Evolutionary conservation across 2,329 filamentous ascomycete genomes (phyloP).

Genomic region (Arthrobotrys musiformis): DNA sequence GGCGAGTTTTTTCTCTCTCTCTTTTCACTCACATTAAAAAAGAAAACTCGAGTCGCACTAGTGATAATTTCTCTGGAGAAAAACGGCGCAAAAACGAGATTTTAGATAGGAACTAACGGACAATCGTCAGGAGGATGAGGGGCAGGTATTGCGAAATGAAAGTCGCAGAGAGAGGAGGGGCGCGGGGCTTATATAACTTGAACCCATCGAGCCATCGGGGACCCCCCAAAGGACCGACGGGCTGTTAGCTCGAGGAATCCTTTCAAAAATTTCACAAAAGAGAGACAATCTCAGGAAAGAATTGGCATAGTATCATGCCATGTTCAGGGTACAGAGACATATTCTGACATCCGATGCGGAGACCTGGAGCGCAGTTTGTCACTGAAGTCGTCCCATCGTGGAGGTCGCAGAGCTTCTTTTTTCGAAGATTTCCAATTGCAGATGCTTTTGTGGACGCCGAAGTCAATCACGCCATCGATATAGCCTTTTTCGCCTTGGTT

Average conservation of each 20-base stretch:
- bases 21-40: neutral
- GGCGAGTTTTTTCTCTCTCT: neutral
- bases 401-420: constrained; percentile 18
- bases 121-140: constrained; percentile 12
- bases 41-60: neutral
- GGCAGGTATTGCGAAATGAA: constrained; percentile 14
- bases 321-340: constrained; percentile 18
- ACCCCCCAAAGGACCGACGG: neutral
- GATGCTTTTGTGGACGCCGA: constrained; percentile 45
- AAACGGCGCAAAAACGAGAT: constrained; percentile 13
- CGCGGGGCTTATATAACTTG: constrained; percentile 12
- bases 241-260: neutral
- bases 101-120: neutral
- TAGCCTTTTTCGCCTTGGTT: constrained; percentile 35
- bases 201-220: neutral
- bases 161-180: constrained; percentile 5
- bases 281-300: constrained; percentile 6
- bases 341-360: constrained; percentile 16
- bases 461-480: constrained; percentile 52
- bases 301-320: constrained; percentile 22
- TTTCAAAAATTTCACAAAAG: no score
- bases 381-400: constrained; percentile 19
- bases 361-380: neutral
- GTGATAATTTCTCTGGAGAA: neutral
- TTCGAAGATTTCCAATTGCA: constrained; percentile 20